phyloP scores from a whole-genome alignment of 306 rosid genomes.

The Cucurbita argyrosperma region DNA sequence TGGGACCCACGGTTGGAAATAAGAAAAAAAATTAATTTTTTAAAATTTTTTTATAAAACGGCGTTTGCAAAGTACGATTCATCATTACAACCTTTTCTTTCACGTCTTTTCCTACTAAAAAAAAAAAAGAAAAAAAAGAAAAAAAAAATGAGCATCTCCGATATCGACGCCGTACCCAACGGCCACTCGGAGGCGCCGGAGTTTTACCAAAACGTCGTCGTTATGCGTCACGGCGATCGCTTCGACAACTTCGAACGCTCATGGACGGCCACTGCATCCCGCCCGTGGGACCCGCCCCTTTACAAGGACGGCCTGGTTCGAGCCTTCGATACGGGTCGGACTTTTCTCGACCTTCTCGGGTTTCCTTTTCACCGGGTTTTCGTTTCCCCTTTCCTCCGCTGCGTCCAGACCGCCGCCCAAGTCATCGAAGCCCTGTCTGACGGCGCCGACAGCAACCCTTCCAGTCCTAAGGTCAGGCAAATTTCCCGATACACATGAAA shows the following conservation, averaged over 20 bases:
- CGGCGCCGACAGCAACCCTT: constrained; percentile 6
- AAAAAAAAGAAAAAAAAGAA: background rate
- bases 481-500: background rate
- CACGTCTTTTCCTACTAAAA: too few species aligned
- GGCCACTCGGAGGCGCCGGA: background rate
- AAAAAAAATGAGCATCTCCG: constrained; percentile 16
- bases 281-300: constrained; percentile 85
- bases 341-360: constrained; percentile 24
- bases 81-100: too few species aligned
- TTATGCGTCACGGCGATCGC: constrained; percentile 97
- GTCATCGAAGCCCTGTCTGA: constrained; percentile 43
- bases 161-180: background rate
- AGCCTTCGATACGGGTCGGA: constrained; percentile 46
- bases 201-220: constrained; percentile 59
- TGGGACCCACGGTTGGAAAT: too few species aligned
- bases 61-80: too few species aligned
- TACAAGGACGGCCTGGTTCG: constrained; percentile 33
- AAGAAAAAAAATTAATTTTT: background rate
- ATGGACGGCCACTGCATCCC: constrained; percentile 36
- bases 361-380: constrained; percentile 52
- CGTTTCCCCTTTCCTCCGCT: constrained; percentile 86
- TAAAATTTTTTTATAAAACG: too few species aligned
- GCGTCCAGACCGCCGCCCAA: constrained; percentile 66
- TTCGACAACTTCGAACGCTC: constrained; percentile 41
- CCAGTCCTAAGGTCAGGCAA: constrained; percentile 40